Conservation (phyloP, 73 alveolate species). For the Uronychia binucleata region DNA sequence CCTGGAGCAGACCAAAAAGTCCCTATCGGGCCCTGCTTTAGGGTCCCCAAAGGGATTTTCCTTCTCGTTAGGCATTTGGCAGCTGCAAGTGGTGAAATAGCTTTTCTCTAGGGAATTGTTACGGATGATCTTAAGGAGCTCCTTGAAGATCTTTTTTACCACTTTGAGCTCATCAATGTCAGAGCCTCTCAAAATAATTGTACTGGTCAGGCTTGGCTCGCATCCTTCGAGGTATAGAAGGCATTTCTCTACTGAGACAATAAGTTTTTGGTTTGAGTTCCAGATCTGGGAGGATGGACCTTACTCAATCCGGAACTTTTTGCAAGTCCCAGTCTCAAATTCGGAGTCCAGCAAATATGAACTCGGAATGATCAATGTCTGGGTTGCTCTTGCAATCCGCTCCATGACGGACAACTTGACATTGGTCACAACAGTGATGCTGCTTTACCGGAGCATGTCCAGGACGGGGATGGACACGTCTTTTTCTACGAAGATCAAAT, state of each 20-base stretch:
- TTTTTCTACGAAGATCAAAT: conserved; percentile 76
- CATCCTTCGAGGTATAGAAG: conserved; percentile 37
- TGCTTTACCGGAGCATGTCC: conserved; percentile 54
- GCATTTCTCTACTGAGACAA: conserved; percentile 9
- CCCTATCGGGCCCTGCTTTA: neutral
- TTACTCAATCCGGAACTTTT: neutral
- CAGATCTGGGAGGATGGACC: neutral
- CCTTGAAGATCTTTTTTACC: conserved; percentile 25
- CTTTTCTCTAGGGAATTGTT: conserved; percentile 17
- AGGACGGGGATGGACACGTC: conserved; percentile 53
- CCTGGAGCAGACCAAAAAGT: neutral
- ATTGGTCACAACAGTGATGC: conserved; percentile 58
- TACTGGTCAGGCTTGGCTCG: conserved; percentile 34
- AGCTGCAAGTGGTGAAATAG: neutral
- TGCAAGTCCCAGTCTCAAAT: conserved; percentile 10
- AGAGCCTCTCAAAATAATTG: conserved; percentile 41
- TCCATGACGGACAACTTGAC: conserved; percentile 15
- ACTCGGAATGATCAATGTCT: conserved; percentile 20
- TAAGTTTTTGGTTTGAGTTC: neutral
- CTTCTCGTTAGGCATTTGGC: neutral
- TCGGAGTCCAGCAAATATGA: conserved; percentile 1
- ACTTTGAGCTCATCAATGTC: conserved; percentile 29
- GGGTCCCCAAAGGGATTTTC: neutral
- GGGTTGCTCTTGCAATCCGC: conserved; percentile 7
- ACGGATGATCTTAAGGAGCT: conserved; percentile 33